These are phyloP conservation scores for Tilletia setariae DNA, from an alignment of 1,284 basidiomycete species.

Conservation along the genomic window DNA sequence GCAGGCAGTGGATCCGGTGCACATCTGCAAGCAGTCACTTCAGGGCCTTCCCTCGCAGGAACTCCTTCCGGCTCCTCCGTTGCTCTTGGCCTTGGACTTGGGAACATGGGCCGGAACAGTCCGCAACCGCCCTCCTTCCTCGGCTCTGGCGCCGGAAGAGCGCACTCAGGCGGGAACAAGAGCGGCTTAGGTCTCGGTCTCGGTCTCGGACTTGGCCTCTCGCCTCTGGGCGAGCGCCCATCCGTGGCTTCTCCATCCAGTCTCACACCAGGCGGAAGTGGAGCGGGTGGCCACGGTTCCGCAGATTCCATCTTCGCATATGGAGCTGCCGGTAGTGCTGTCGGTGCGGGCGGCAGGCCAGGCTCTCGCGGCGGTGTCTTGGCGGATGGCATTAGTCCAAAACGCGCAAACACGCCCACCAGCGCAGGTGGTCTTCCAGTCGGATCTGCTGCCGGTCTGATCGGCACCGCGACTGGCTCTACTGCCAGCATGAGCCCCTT, in stretches of 20 bases:
- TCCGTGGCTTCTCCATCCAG: conserved; percentile 11
- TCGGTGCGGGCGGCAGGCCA: background rate
- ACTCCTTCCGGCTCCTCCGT: conserved; percentile 15
- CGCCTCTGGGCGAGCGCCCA: conserved; percentile 1
- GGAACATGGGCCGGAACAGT: background rate
- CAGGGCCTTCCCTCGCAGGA: background rate
- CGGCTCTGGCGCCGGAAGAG: conserved; percentile 9
- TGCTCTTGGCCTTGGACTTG: background rate
- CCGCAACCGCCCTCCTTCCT: conserved; percentile 14
- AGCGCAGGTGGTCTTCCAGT: background rate
- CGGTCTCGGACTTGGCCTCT: background rate
- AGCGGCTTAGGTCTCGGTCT: background rate
- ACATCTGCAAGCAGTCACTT: background rate
- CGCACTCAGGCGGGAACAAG: background rate
- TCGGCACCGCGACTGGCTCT: background rate
- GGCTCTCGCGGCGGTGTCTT: background rate
- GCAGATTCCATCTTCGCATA: conserved; percentile 10
- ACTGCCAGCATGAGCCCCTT: background rate
- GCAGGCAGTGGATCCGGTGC: background rate
- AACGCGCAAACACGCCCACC: background rate
- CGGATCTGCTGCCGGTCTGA: conserved; percentile 1
- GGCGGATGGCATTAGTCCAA: conserved; percentile 1
- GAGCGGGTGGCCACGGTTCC: background rate
- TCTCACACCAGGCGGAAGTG: background rate
- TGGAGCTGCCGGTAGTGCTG: background rate